Conservation (phyloP, 2,329 filamentous ascomycete genomes). For the Eurotiales sp. region DNA sequence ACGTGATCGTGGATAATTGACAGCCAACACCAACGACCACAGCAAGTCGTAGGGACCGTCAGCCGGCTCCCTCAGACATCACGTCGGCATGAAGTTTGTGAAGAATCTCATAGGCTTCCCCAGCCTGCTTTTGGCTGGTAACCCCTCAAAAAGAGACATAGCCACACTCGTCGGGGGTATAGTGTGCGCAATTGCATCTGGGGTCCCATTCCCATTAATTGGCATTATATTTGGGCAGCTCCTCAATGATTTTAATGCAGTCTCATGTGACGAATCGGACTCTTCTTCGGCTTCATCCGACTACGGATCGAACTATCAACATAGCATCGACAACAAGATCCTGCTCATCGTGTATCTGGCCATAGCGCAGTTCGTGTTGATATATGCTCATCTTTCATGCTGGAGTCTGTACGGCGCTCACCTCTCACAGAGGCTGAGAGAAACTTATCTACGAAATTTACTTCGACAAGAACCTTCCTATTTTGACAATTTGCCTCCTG, state of each 20-base stretch:
- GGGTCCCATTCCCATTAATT: conserved; percentile 37
- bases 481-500: conserved; percentile 60
- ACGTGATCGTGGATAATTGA: too few relatives aligned
- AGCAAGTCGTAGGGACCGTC: neutral
- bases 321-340: conserved; percentile 45
- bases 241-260: conserved; percentile 36
- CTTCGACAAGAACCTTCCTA: conserved; percentile 61
- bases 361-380: conserved; percentile 59
- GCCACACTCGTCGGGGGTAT: conserved; percentile 26
- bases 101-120: conserved; percentile 33
- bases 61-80: neutral
- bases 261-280: conserved; percentile 20
- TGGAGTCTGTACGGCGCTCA: conserved; percentile 64
- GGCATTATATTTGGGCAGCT: conserved; percentile 39
- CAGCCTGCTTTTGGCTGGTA: conserved; percentile 35
- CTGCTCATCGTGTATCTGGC: conserved; percentile 61
- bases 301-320: conserved; percentile 7
- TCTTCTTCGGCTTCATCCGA: neutral
- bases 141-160: conserved; percentile 30
- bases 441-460: conserved; percentile 57
- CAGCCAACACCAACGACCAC: too few relatives aligned
- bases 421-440: conserved; percentile 59
- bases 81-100: conserved; percentile 30
- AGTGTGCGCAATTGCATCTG: conserved; percentile 30
- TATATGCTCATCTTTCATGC: conserved; percentile 61